These are phyloP conservation scores for Musa balbisiana DNA, from an alignment of 202 grass and related monocot species.

Conservation along the genomic window DNA sequence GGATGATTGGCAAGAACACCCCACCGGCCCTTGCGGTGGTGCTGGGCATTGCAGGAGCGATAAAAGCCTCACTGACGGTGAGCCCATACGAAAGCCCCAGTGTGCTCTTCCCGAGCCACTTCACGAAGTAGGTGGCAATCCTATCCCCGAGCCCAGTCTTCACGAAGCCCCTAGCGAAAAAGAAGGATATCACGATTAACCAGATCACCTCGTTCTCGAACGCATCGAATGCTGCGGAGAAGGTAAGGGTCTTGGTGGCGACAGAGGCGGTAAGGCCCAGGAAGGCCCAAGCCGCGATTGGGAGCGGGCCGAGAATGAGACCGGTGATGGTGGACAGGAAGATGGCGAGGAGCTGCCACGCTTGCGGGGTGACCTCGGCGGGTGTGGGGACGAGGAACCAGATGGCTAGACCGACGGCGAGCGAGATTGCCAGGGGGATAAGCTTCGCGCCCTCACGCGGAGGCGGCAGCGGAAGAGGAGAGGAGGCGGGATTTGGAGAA, in stretches of 20 bases:
- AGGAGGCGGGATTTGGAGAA: constrained; percentile 8
- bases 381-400: constrained; percentile 61
- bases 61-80: constrained; percentile 85
- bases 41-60: constrained; percentile 94
- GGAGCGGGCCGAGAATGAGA: constrained; percentile 75
- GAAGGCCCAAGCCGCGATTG: constrained; percentile 90
- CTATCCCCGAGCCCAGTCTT: constrained; percentile 93
- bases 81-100: constrained; percentile 92
- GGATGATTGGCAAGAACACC: constrained; percentile 84
- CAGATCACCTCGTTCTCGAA: constrained; percentile 98
- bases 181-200: constrained; percentile 99
- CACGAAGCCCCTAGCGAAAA: constrained; percentile 92
- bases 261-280: constrained; percentile 66
- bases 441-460: constrained; percentile 34
- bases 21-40: constrained; percentile 88
- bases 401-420: constrained; percentile 60
- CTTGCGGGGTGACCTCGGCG: constrained; percentile 46
- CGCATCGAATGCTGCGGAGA: constrained; percentile 69
- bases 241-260: constrained; percentile 61
- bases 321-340: constrained; percentile 85
- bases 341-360: constrained; percentile 91
- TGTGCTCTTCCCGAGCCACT: constrained; percentile 83
- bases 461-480: background rate
- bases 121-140: constrained; percentile 93
- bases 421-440: constrained; percentile 50